Evolutionary conservation across 1,284 basidiomycete genomes (phyloP).

Genomic region (Trametes pubescens): DNA sequence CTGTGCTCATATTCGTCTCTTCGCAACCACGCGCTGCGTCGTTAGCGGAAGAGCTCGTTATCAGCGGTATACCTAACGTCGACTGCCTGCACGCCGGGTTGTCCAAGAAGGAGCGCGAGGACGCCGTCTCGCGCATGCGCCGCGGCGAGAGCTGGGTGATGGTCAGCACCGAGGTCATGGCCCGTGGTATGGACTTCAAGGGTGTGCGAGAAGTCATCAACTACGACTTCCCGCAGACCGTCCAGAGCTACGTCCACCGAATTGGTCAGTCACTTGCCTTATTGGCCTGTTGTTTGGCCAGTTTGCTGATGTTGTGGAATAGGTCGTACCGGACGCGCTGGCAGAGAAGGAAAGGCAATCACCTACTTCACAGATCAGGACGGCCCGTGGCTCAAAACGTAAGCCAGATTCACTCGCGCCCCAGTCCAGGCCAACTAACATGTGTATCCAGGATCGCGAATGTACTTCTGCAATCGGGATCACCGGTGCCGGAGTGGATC

Average conservation of each 20-base stretch:
- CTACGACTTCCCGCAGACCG: conserved; percentile 94
- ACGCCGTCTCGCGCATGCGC: conserved; percentile 86
- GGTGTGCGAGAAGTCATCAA: conserved; percentile 96
- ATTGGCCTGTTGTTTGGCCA: background rate
- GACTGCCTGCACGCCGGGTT: conserved; percentile 93
- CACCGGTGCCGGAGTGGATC: conserved; percentile 91
- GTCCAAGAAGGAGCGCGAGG: conserved; percentile 87
- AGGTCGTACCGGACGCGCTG: conserved; percentile 94
- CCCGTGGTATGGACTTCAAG: conserved; percentile 97
- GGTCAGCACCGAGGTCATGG: conserved; percentile 95
- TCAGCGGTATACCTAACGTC: conserved; percentile 88
- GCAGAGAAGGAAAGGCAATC: conserved; percentile 89
- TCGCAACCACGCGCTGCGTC: conserved; percentile 92
- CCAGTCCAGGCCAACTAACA: conserved; percentile 2
- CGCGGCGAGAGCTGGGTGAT: conserved; percentile 91
- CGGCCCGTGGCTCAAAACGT: conserved; percentile 91
- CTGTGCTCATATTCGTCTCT: conserved; percentile 93
- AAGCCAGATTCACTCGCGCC: conserved; percentile 41
- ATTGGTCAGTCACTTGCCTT: conserved; percentile 67
- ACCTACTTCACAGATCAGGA: conserved; percentile 98
- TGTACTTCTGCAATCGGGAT: conserved; percentile 91
- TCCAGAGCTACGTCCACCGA: conserved; percentile 95
- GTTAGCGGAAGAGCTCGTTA: conserved; percentile 85
- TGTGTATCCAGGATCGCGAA: conserved; percentile 81
- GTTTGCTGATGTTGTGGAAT: background rate